Base-by-base conservation (phyloP, 495 filamentous ascomycete genomes). In the Podospora fimiseda region DNA sequence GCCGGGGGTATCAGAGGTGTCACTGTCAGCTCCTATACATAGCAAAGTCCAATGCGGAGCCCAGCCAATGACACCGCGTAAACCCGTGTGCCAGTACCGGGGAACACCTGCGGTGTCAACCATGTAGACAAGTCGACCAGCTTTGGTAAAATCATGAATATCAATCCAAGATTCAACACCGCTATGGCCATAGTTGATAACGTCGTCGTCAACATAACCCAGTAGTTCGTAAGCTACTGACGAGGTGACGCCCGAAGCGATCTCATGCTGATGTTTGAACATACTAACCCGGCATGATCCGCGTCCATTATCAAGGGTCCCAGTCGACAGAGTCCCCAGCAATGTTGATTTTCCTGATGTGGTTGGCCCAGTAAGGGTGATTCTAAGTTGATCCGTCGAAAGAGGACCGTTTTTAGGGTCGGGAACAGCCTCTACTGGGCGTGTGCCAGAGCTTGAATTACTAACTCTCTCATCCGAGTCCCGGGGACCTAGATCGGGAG, bases 131-230 rank as follows among this genome's bases (percentile, higher is more conserved):
- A 98, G 69, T 45, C 94, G 84, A 15, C 87, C 88, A 18, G 74
- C 72, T 21, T 79, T 79, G 2, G 89, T 81, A n/a, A 82, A 75
- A 47, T 76, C 74, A 66, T 98, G 93, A 43, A 96, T 90, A 66
- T 97, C 93, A 57, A 87, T 86, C 93, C 93, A 98, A 27, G 87
- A 89, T 39, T 90, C 87, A 47, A 95, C 83, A 70, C 95, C 89
- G 16, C 82, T 84, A 48, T 86, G 82, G 1, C 87, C 83, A 65
- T 92, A 96, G 60, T 96, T 97, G 69, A 96, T 75, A 40, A 96
- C 81, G 27, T 79, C 69, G n/a, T 69, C 68, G 13, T 69, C 69
- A 42, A 71, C 74, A 66, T 97, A 97, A 16, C 94, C 93, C 52
- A 97, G 80, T 8, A 98, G 76, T 65, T 96, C 93, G 61, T 94